Evolutionary conservation across 2,329 filamentous ascomycete species (phyloP), one percentile per base, ranked within the genome.

Genomic region (Sporothrix pallida): DNA sequence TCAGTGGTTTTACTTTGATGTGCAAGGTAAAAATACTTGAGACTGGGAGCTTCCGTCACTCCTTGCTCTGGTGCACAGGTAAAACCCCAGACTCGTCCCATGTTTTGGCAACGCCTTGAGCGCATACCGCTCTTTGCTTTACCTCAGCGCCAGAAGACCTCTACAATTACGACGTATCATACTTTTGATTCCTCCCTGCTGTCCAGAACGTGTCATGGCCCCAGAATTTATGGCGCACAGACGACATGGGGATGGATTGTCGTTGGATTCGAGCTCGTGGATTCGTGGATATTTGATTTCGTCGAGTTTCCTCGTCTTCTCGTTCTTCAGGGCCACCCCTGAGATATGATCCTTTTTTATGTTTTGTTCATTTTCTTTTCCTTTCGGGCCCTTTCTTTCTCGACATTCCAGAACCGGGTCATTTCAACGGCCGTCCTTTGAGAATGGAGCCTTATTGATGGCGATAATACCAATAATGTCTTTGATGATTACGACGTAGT

Each of bases 201-300:
- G 31, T 37, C 31, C 31, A 37, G 31, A 7, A 37, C 7, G 31
- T 8, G 9, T 15, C n/a, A 65, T 17, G 37, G 63, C 20, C 37
- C 20, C 44, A 20, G 20, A 50, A 31, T 31, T 15, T 37, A 42
- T 37, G 31, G 46, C 46, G 23, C 44, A 68, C 46, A 52, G 63
- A 68, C 46, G 63, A 68, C 63, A 68, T 68, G 63, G 63, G 46
- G 23, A 68, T 68, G 44, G 46, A 56, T 20, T 70, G 62, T 48
- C 60, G 31, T 37, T 37, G 31, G 31, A 37, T 37, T 37, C 31
- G 31, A 37, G 31, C 4, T 37, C 31, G 58, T 63, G 37, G 60
- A 63, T 44, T n/a, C 2, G 9, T 23, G 10, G n/a, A 54, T 3
- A 8, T n/a, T 54, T 37, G 31, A 37, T 37, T 37, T 37, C 31